These are phyloP conservation scores for Streptanthus diversifolius DNA, from an alignment of 345 rosid genomes.

Conservation along the genomic window DNA sequence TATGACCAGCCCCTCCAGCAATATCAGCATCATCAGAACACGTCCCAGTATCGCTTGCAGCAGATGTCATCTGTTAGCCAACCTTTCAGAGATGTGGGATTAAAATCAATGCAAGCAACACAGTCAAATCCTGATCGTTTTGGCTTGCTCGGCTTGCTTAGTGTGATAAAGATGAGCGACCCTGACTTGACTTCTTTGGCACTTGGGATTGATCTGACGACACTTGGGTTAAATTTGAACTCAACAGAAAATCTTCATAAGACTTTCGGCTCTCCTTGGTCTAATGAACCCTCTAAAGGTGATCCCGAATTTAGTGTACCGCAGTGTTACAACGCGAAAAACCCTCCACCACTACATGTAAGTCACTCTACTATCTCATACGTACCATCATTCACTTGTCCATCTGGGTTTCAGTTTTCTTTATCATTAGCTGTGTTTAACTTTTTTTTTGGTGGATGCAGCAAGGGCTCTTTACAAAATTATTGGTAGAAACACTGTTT, in stretches of 20 bases:
- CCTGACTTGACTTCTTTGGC: conserved; percentile 72
- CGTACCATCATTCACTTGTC: not conserved
- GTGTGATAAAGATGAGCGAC: conserved; percentile 64
- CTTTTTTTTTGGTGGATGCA: conserved; percentile 43
- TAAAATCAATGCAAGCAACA: conserved; percentile 52
- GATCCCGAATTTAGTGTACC: conserved; percentile 89
- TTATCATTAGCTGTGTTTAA: not conserved
- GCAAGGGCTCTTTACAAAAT: conserved; percentile 73
- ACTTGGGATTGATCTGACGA: conserved; percentile 81
- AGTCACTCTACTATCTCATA: conserved; percentile 21
- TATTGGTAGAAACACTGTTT: conserved; percentile 62
- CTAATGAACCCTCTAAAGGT: conserved; percentile 86
- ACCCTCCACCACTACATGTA: conserved; percentile 68
- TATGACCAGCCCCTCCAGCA: conserved; percentile 84
- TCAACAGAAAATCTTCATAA: conserved; percentile 79
- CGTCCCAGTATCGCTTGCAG: conserved; percentile 77
- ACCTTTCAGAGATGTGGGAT: conserved; percentile 72
- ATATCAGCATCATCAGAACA: conserved; percentile 79
- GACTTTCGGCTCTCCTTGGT: conserved; percentile 96
- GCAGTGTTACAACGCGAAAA: conserved; percentile 70
- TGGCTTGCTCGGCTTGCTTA: conserved; percentile 74
- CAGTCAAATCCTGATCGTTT: conserved; percentile 72
- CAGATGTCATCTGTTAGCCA: conserved; percentile 78
- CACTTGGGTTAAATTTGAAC: conserved; percentile 80
- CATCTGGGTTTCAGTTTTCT: not conserved